Conservation (phyloP, 2,329 filamentous ascomycete genomes). For the Fusarium xylarioides region DNA sequence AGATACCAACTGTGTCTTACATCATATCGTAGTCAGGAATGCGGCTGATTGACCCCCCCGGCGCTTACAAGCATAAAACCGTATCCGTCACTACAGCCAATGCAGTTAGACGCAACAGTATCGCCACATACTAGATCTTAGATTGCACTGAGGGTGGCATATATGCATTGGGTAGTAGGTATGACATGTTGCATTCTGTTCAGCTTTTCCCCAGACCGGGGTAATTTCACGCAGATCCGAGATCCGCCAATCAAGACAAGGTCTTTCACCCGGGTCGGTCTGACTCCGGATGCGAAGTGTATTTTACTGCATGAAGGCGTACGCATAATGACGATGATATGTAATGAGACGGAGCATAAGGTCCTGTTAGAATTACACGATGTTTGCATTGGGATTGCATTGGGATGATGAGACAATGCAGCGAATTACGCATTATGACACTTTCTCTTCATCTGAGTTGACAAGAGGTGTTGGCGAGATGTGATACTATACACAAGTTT, state of each 20-base stretch:
- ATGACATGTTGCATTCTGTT: background rate
- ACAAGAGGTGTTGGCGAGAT: background rate
- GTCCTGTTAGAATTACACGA: background rate
- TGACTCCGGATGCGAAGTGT: background rate
- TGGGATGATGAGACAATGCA: background rate
- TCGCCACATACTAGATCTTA: background rate
- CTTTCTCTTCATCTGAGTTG: background rate
- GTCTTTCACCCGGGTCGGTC: accelerated
- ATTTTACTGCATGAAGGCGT: background rate
- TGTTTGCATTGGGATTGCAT: background rate
- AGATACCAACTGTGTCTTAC: background rate
- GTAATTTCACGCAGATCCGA: background rate
- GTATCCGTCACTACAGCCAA: background rate
- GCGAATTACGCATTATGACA: background rate
- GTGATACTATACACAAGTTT: background rate
- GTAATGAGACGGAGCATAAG: background rate
- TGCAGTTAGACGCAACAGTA: background rate
- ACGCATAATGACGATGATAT: background rate
- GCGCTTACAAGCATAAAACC: background rate
- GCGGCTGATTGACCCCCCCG: background rate
- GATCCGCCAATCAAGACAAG: background rate
- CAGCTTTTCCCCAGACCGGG: background rate
- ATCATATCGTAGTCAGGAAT: background rate
- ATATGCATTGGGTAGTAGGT: background rate
- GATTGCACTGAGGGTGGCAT: background rate